Evolutionary conservation across 345 rosid genomes (phyloP), one percentile per base, ranked within the genome.

Genomic region (Draba incana): DNA sequence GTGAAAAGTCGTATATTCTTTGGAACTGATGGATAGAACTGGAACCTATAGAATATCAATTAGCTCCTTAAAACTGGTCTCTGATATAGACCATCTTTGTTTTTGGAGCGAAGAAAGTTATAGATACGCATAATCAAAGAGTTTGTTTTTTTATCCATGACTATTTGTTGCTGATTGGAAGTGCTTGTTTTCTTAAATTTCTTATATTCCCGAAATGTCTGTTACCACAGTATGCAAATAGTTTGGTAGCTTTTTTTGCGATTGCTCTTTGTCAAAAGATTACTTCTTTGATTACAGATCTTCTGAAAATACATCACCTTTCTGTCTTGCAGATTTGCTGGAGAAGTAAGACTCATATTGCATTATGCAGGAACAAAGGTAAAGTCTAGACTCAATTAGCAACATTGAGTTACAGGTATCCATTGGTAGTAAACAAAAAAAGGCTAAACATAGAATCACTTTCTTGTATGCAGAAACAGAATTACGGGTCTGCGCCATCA

Each of bases 261-360:
- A 9, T 50, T 42, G 7, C 12, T 30, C 27, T 37, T 52, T 51
- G 38, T 52, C 14, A 10, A 11, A 15, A 6, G 11, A 20, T 15
- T 43, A 37, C 8, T 27, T 56, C 8, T 13, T 56, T 38, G 38
- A 6, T 44, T 48, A 31, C 10, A 4, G 23, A 7, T 50, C 23
- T 23, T 65, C 23, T 65, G 53, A 73, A 73, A 41, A 20, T 56
- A 35, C 35, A 24, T 31, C 25, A 75, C 49, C 30, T 57, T 30
- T 61, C 31, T 58, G 41, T 47, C 62, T 71, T 79, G 52, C 85
- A 93, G 99, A 77, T 66, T 61, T 58, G 96, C 97, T 0, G 99
- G 99, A 73, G 96, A 86, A 79, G 88, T 85, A 46, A 78, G 84
- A 24, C 73, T 94, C 71, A 84, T 90, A 30, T 6, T 90, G 70